These are phyloP conservation scores for Carex myosuroides DNA, from an alignment of 176 grass and related monocot genomes.

Conservation along the genomic window DNA sequence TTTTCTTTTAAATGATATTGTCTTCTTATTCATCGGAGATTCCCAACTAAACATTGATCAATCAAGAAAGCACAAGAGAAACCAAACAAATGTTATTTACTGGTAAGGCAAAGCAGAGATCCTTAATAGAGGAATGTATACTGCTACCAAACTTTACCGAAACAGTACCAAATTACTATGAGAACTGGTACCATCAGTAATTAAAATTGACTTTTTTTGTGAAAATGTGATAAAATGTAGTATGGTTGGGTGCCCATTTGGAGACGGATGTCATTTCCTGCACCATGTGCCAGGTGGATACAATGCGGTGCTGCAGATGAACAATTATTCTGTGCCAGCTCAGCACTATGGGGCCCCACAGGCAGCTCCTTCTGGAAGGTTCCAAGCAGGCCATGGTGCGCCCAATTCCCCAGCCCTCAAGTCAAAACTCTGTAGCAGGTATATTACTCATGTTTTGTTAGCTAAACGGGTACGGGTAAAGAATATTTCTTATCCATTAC, in stretches of 20 bases:
- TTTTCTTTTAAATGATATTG: not conserved
- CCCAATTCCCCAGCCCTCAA: conserved; percentile 32
- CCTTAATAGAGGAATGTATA: not conserved
- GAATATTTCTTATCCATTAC: too few species aligned
- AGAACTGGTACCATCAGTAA: not conserved
- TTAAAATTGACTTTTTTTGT: conserved; percentile 17
- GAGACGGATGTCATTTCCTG: conserved; percentile 78
- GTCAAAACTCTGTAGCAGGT: conserved; percentile 62
- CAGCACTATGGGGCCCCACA: not conserved
- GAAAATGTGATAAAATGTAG: conserved; percentile 39
- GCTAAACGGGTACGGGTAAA: too few species aligned
- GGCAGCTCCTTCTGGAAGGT: conserved; percentile 36
- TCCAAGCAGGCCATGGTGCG: conserved; percentile 22
- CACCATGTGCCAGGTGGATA: conserved; percentile 61
- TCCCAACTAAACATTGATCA: not conserved
- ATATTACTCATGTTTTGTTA: not conserved
- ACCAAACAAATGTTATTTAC: not conserved
- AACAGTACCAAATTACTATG: not conserved
- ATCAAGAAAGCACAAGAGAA: not conserved
- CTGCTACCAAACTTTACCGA: conserved; percentile 1
- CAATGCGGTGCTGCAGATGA: conserved; percentile 66
- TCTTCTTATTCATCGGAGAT: not conserved
- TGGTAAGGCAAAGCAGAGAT: not conserved
- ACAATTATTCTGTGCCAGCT: conserved; percentile 34
- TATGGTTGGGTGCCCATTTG: conserved; percentile 68